Evolutionary conservation across 176 grass and related monocot genomes (phyloP).

Genomic region (Aegilops bicornis): DNA sequence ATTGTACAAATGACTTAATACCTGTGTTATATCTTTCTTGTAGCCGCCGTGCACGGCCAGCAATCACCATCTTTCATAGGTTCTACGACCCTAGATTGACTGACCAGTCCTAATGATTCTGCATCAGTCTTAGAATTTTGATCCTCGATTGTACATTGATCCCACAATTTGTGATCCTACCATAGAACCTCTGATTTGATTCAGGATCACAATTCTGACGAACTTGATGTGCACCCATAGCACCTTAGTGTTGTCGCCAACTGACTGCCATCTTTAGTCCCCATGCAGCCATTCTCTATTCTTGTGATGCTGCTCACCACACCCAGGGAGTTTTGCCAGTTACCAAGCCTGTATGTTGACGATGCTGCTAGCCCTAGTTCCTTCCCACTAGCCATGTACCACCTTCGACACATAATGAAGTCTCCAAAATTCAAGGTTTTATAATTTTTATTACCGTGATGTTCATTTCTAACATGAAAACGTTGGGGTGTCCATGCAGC

Average conservation of each 20-base stretch:
- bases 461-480: background rate
- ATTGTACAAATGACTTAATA: background rate
- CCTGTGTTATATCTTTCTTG: background rate
- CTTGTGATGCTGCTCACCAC: background rate
- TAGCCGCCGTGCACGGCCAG: background rate
- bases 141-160: background rate
- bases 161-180: background rate
- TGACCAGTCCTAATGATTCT: background rate
- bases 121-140: background rate
- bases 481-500: constrained; percentile 23
- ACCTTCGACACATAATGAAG: background rate
- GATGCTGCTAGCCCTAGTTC: background rate
- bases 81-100: background rate
- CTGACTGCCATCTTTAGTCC: background rate
- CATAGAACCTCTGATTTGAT: background rate
- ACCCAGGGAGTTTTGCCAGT: background rate
- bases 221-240: constrained; percentile 11
- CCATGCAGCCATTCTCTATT: background rate
- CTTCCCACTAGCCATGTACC: background rate
- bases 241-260: background rate
- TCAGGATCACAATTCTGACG: background rate
- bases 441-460: background rate
- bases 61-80: constrained; percentile 10
- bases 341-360: constrained; percentile 1
- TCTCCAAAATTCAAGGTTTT: background rate